phyloP scores from a whole-genome alignment of 371 early-diverging fungal genomes.

The Mucor mucedo region DNA sequence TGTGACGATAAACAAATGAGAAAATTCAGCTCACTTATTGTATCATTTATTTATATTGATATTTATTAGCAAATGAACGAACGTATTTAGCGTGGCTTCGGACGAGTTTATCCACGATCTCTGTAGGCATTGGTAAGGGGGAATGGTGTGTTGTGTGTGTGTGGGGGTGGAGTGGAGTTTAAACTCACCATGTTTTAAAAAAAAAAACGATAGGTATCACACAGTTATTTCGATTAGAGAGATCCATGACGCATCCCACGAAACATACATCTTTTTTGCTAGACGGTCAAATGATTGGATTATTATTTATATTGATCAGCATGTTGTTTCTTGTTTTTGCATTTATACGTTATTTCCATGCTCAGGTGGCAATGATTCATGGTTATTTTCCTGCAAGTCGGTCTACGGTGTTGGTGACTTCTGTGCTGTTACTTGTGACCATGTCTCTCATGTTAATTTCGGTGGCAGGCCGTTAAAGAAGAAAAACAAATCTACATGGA shows the following conservation, averaged over 20 bases:
- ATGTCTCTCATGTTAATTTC: conserved; percentile 32
- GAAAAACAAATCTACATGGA: too few relatives aligned
- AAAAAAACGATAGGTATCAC: conserved; percentile 60
- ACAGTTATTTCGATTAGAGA: conserved; percentile 71
- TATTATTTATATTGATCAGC: conserved; percentile 65
- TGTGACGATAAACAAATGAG: neutral
- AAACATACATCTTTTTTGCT: neutral
- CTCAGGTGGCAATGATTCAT: conserved; percentile 67
- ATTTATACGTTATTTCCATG: conserved; percentile 72
- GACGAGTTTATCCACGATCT: conserved; percentile 75
- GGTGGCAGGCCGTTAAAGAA: conserved; percentile 7
- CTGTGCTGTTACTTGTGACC: conserved; percentile 40
- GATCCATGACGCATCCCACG: conserved; percentile 25
- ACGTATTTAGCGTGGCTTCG: conserved; percentile 84
- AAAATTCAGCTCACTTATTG: conserved; percentile 4
- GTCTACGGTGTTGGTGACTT: conserved; percentile 55
- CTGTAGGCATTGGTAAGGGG: conserved; percentile 69
- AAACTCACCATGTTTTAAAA: too few relatives aligned
- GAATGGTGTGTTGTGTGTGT: neutral
- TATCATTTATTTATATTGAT: conserved; percentile 11
- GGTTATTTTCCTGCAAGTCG: conserved; percentile 79
- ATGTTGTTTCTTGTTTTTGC: conserved; percentile 69
- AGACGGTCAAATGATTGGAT: conserved; percentile 55
- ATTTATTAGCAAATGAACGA: conserved; percentile 71
- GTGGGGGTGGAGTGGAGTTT: too few relatives aligned